Evolutionary conservation across 2,329 filamentous ascomycete species (phyloP).

Genomic region (Fusarium chuoi): DNA sequence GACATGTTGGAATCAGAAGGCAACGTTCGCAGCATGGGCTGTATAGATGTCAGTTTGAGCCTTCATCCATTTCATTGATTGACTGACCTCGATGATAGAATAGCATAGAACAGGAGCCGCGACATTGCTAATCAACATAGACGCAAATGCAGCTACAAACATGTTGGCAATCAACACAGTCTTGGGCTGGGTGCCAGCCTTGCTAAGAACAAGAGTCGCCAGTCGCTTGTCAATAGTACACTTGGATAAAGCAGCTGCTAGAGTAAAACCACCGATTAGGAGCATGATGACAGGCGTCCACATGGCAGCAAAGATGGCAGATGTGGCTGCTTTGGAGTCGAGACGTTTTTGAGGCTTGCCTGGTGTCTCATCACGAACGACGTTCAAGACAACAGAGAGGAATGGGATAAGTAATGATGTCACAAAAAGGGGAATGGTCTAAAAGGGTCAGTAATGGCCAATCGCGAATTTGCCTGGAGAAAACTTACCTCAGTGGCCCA

Average conservation of each 20-base stretch:
- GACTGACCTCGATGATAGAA: conserved; percentile 87
- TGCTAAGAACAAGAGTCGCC: conserved; percentile 94
- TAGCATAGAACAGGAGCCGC: conserved; percentile 97
- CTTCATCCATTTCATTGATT: neutral
- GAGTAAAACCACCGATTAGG: conserved; percentile 92
- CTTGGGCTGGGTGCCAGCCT: conserved; percentile 89
- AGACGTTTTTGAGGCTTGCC: conserved; percentile 72
- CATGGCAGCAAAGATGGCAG: conserved; percentile 92
- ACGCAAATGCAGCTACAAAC: conserved; percentile 97
- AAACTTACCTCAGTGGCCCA: conserved; percentile 90
- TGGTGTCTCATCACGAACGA: conserved; percentile 79
- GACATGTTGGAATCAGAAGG: conserved; percentile 91
- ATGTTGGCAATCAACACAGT: conserved; percentile 97
- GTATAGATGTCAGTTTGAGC: conserved; percentile 14
- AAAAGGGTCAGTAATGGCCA: conserved; percentile 15
- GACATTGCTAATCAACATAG: conserved; percentile 99
- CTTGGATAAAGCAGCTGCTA: conserved; percentile 94
- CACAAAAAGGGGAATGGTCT: conserved; percentile 96
- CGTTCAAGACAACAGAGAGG: conserved; percentile 84
- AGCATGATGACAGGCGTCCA: conserved; percentile 99
- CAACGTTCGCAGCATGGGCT: conserved; percentile 94
- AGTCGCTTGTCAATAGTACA: conserved; percentile 98
- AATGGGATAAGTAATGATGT: conserved; percentile 95
- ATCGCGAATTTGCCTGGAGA: neutral
- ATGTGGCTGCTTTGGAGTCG: conserved; percentile 81